Conservation (phyloP, 345 rosid genomes). For the Eucalyptus sp. region DNA sequence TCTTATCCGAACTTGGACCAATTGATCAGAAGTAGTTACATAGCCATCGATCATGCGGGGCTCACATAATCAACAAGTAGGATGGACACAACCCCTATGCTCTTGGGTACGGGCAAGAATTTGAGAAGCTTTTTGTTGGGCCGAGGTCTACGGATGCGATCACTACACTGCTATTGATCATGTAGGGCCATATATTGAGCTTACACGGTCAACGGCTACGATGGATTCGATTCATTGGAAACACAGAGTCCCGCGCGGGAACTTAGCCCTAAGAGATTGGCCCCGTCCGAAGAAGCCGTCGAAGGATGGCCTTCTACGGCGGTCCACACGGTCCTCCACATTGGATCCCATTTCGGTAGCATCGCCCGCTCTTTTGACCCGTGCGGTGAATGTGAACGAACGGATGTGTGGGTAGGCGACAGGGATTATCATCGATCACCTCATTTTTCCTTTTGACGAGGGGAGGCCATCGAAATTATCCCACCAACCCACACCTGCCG, state of each 20-base stretch:
- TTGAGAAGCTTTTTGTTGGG: background rate
- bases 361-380: background rate
- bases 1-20: rapidly evolving
- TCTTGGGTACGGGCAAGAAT: background rate
- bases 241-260: background rate
- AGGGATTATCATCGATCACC: background rate
- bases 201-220: background rate
- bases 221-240: background rate
- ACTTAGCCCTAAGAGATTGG: background rate
- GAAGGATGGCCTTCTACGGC: background rate
- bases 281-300: background rate
- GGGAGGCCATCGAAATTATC: background rate
- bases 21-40: background rate
- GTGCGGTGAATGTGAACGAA: background rate
- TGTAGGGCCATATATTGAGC: background rate
- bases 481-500: background rate
- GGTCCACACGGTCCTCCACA: background rate
- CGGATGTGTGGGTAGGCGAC: background rate
- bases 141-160: background rate
- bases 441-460: background rate
- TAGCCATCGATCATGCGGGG: background rate
- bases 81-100: background rate
- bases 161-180: background rate
- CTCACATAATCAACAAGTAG: background rate
- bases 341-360: background rate